Conservation (phyloP, 352 stramenopile genomes). For the Phytophthora nicotianae region DNA sequence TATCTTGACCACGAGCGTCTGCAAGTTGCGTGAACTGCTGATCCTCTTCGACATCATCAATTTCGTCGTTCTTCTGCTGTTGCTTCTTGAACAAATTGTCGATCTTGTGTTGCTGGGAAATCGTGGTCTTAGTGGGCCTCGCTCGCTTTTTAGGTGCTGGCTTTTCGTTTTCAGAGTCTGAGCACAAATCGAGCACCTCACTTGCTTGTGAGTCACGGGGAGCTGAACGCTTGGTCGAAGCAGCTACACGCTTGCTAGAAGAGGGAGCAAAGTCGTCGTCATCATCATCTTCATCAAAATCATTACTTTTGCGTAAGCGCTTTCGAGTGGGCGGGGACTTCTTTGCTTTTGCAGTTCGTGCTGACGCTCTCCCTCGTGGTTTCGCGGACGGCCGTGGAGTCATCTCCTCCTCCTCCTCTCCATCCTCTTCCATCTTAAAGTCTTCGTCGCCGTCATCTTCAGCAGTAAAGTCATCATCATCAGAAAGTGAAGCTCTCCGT, state of each 20-base stretch:
- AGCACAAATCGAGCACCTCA: constrained; percentile 57
- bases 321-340: constrained; percentile 39
- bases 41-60: constrained; percentile 78
- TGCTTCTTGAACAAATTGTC: constrained; percentile 59
- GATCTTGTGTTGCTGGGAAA: constrained; percentile 62
- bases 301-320: constrained; percentile 45
- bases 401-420: constrained; percentile 53
- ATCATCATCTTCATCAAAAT: constrained; percentile 40
- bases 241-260: constrained; percentile 14
- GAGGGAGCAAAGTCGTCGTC: constrained; percentile 26
- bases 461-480: constrained; percentile 39
- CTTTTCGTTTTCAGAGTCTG: constrained; percentile 43
- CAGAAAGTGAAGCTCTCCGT: constrained; percentile 40
- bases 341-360: constrained; percentile 24
- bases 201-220: constrained; percentile 24
- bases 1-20: constrained; percentile 15
- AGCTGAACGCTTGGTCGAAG: constrained; percentile 24
- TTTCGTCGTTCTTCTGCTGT: constrained; percentile 25
- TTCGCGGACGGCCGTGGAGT: constrained; percentile 20
- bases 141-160: constrained; percentile 22
- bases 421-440: constrained; percentile 53
- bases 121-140: constrained; percentile 32
- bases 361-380: constrained; percentile 10
- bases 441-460: constrained; percentile 73
- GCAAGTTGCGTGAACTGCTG: constrained; percentile 66